Evolutionary conservation across 306 rosid genomes (phyloP).

Genomic region (Medicago truncatula): DNA sequence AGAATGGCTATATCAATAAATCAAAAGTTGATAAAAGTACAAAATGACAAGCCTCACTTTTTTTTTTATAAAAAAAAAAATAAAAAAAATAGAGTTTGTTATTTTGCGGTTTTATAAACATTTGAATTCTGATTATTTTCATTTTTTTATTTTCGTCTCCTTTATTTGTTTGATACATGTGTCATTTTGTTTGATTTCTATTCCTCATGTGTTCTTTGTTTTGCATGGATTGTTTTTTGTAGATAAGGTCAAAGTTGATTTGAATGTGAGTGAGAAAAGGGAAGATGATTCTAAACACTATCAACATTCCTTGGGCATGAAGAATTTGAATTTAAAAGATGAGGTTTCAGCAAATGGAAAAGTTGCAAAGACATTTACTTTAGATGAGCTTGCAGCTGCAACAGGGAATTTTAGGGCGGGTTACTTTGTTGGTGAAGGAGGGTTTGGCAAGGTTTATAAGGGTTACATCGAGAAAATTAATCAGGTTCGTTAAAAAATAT

Average conservation of each 20-base stretch:
- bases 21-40: neutral
- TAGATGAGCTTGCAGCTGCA: slow-evolving; percentile 65
- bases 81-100: slow-evolving; percentile 38
- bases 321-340: slow-evolving; percentile 61
- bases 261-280: slow-evolving; percentile 44
- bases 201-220: slow-evolving; percentile 32
- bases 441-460: slow-evolving; percentile 89
- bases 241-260: slow-evolving; percentile 57
- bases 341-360: slow-evolving; percentile 52
- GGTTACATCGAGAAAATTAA: slow-evolving; percentile 65
- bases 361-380: slow-evolving; percentile 60
- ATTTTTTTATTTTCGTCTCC: slow-evolving; percentile 4
- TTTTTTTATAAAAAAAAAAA: too few relatives aligned
- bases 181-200: slow-evolving; percentile 43
- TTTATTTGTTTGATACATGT: slow-evolving; percentile 19
- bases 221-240: slow-evolving; percentile 16
- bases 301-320: slow-evolving; percentile 67
- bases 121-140: slow-evolving; percentile 26
- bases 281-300: slow-evolving; percentile 59
- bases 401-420: slow-evolving; percentile 70
- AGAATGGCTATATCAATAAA: slow-evolving; percentile 28
- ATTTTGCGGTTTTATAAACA: slow-evolving; percentile 43
- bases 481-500: slow-evolving; percentile 63
- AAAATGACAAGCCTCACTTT: too few relatives aligned
- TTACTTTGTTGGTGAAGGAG: slow-evolving; percentile 93